Evolutionary conservation across 2,329 filamentous ascomycete species (phyloP).

Genomic region (Waltergamsia citrina): DNA sequence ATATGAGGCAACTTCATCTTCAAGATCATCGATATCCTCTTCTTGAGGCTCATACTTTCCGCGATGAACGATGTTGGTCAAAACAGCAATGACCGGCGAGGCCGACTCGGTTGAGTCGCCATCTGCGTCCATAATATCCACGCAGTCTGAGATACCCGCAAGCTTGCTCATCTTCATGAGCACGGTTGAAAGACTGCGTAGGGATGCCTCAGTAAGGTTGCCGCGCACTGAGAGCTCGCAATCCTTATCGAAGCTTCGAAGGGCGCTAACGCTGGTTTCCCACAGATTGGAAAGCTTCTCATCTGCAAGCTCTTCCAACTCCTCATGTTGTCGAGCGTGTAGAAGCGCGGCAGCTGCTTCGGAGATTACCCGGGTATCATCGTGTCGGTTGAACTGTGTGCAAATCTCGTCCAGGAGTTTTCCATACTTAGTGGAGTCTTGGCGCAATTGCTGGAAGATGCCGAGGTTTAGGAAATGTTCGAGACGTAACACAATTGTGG

Average conservation of each 20-base stretch:
- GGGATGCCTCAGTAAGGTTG: slow-evolving; percentile 52
- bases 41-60: slow-evolving; percentile 62
- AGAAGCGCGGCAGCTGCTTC: slow-evolving; percentile 78
- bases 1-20: slow-evolving; percentile 68
- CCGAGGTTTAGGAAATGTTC: slow-evolving; percentile 82
- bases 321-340: slow-evolving; percentile 78
- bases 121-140: slow-evolving; percentile 61
- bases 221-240: slow-evolving; percentile 65
- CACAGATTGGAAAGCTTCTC: slow-evolving; percentile 73
- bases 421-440: slow-evolving; percentile 73
- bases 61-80: slow-evolving; percentile 64
- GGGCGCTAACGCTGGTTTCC: slow-evolving; percentile 70
- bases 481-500: slow-evolving; percentile 74
- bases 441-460: slow-evolving; percentile 78
- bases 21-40: slow-evolving; percentile 58
- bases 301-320: slow-evolving; percentile 78
- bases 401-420: slow-evolving; percentile 83
- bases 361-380: slow-evolving; percentile 72
- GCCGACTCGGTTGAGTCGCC: slow-evolving; percentile 36
- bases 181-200: slow-evolving; percentile 64
- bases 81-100: slow-evolving; percentile 52
- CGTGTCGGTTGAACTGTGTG: slow-evolving; percentile 89
- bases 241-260: slow-evolving; percentile 62
- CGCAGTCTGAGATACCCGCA: slow-evolving; percentile 68
- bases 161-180: slow-evolving; percentile 75